Base-by-base conservation (phyloP, 2,329 filamentous ascomycete genomes). In the Diaporthe aspalathi region DNA sequence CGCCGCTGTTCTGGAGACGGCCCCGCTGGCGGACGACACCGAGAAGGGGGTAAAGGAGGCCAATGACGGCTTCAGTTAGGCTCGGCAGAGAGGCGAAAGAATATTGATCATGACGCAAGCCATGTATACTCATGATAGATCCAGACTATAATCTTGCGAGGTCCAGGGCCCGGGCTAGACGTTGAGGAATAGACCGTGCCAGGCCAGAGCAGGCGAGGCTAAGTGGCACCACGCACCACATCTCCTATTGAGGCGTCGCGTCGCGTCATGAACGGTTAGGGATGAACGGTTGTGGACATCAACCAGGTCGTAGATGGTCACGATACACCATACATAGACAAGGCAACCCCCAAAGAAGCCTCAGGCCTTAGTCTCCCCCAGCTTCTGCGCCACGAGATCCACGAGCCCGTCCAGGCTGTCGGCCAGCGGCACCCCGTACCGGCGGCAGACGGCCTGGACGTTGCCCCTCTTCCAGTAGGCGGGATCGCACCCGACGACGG, bases 401-500 rank as follows among this genome's bases (percentile, higher is more conserved):
- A 57, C 71, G 65, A 90, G 75, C 8, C 83, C 81, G 5, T 80
- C 80, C 29, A 85, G 79, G 3, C 76, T 82, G 20, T 83, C 80
- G 38, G 87, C 78, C 69, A 87, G 76, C 47, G 82, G 79, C 7
- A 90, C 77, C 0, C 78, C 81, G 72, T 85, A 86, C 67, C 81
- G 81, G 71, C 80, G 76, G 72, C 89, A 91, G 12, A 90, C 84
- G 17, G 89, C 80, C 75, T 88, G 81, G 40, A 92, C 87, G 73
- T 92, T 91, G 0, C 88, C 90, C n/a, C 83, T 83, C 77, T 90
- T 90, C 79, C 79, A 84, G 75, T 88, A 92, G 0, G 82, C 83
- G 29, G 82, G 77, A 1, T 84, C 81, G 57, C 86, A 89, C 52
- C 86, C 85, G 0, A 91, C 88, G 14, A 91, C 79, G 1, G 83